Percentiles rank a stretch among this genome's conserved stretches.
phyloP scores from a whole-genome alignment of 345 rosid genomes.

The Microthlaspi erraticum region DNA sequence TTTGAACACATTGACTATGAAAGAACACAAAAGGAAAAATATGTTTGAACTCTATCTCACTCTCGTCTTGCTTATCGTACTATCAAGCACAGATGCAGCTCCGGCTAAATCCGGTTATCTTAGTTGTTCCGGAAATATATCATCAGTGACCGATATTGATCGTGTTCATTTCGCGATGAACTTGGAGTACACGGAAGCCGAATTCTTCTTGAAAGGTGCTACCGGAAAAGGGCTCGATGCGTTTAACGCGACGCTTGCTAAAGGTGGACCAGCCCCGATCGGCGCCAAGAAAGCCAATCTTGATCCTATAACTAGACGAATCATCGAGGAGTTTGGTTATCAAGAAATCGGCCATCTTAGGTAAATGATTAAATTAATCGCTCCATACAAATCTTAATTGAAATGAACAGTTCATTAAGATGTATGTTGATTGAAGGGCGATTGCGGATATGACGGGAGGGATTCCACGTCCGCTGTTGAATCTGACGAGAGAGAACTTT shows the following conservation, averaged over 20 bases:
- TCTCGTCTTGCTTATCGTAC: constrained; percentile 27
- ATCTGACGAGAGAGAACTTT: constrained; percentile 54
- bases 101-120: background rate
- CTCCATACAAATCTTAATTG: background rate
- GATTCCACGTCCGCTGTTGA: constrained; percentile 57
- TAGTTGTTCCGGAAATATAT: constrained; percentile 31
- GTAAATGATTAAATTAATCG: constrained; percentile 37
- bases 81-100: constrained; percentile 8
- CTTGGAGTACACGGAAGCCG: constrained; percentile 68
- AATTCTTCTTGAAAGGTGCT: constrained; percentile 58
- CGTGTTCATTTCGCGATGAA: constrained; percentile 58
- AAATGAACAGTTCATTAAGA: background rate
- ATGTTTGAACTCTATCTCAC: constrained; percentile 30
- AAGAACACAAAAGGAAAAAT: background rate
- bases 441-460: constrained; percentile 60
- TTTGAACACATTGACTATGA: constrained; percentile 11
- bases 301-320: constrained; percentile 44
- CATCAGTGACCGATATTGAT: constrained; percentile 52
- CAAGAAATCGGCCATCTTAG: constrained; percentile 78
- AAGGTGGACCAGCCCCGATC: constrained; percentile 63
- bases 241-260: constrained; percentile 48
- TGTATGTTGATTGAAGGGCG: constrained; percentile 52
- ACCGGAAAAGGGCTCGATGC: constrained; percentile 63
- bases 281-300: constrained; percentile 66
- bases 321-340: constrained; percentile 67